phyloP scores from a whole-genome alignment of 2,329 filamentous ascomycete genomes.

The Massarina eburnea region DNA sequence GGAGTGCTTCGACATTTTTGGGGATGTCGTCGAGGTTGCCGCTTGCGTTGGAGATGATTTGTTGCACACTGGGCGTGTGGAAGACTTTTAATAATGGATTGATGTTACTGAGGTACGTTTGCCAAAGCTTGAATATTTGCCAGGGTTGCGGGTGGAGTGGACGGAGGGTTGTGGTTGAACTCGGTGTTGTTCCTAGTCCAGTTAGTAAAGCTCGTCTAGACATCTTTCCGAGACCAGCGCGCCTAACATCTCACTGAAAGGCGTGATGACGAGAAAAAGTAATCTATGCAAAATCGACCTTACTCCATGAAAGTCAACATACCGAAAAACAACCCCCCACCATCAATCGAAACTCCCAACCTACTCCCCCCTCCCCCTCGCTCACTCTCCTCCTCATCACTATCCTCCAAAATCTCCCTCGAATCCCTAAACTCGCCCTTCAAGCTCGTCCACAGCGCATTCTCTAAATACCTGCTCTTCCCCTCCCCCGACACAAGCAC shows the following conservation, averaged over 20 bases:
- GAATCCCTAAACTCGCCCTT: slow-evolving; percentile 32
- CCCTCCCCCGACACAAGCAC: slow-evolving; percentile 29
- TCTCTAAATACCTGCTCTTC: slow-evolving; percentile 36
- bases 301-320: background rate
- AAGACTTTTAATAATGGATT: slow-evolving; percentile 73
- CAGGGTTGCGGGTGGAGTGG: slow-evolving; percentile 63
- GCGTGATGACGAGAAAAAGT: too few species aligned
- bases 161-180: slow-evolving; percentile 15
- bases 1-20: slow-evolving; percentile 58
- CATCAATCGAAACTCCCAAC: too few species aligned
- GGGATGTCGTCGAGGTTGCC: slow-evolving; percentile 58
- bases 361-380: background rate
- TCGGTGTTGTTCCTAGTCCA: background rate
- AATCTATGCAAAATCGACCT: too few species aligned
- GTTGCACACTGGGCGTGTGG: slow-evolving; percentile 70
- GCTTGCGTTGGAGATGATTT: slow-evolving; percentile 64
- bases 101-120: slow-evolving; percentile 71
- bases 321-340: background rate
- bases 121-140: slow-evolving; percentile 73
- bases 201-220: too few species aligned
- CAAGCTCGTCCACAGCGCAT: slow-evolving; percentile 35
- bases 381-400: slow-evolving; percentile 26
- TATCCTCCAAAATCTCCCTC: slow-evolving; percentile 32
- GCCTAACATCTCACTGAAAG: too few species aligned
- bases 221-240: too few species aligned